Base-by-base conservation (phyloP, 2,329 filamentous ascomycete genomes). In the Trichoderma sp. region DNA sequence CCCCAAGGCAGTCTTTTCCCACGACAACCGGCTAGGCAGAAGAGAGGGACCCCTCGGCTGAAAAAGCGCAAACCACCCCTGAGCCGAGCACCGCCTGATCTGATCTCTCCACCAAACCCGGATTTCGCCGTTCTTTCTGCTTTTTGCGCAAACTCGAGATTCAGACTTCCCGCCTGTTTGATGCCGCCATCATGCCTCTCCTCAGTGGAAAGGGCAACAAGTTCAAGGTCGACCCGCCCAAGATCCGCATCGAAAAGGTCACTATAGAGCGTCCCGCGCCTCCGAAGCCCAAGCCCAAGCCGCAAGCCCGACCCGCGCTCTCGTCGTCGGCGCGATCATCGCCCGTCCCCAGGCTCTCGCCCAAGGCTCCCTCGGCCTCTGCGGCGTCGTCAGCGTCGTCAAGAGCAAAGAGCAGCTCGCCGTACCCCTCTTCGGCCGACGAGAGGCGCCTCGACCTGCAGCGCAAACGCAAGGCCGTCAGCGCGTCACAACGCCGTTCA, bases 231-330 rank as follows among this genome's bases (percentile, higher is more conserved):
- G 86, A 88, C 77, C 84, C 86, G 71, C 86, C 87, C 75, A 86
- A 85, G 76, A 86, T 89, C 79, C 86, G 88, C 76, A 87, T 89
- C 79, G 88, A 90, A 80, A 88, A 87, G 78, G 87, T 89, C 75
- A 83, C 85, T 71, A 84, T 89, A 79, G 85, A 85, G 76, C 80
- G 80, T 64, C 79, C 83, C 65, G 77, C 81, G 4, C 81, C 83
- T 18, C 84, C 84, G 9, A 84, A 83, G 64, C 82, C 83, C 8
- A 85, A 83, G 78, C 79, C 82, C 38, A 83, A 82, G 74, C 77
- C 80, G 53, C 78, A 81, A 67, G 79, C 83, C 71, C 78, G 78
- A 71, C 77, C 80, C 71, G 79, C 81, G 71, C 73, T 62, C 38
- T 65, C 75, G 18, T 75, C 75, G 64, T 79, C 82, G 21, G 80